phyloP scores from a whole-genome alignment of 345 rosid genomes.

The Alliaria petiolata region DNA sequence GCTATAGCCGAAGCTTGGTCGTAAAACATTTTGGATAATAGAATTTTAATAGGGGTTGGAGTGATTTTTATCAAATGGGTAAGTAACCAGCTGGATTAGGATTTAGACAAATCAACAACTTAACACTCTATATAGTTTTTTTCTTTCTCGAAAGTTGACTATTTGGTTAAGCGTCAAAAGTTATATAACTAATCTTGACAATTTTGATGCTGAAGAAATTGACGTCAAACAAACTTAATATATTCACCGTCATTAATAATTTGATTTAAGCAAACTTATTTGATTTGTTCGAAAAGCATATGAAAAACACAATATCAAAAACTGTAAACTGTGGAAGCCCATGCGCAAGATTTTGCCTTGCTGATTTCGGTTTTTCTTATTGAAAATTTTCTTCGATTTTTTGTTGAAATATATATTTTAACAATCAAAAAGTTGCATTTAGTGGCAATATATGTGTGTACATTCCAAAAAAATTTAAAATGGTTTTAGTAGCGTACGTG shows the following conservation, averaged over 20 bases:
- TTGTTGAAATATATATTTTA: background rate
- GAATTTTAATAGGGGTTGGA: background rate
- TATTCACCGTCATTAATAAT: conserved; percentile 15
- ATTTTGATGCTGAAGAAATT: conserved; percentile 3
- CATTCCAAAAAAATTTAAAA: background rate
- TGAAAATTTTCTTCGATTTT: background rate
- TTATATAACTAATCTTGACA: conserved; percentile 29
- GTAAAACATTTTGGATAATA: background rate
- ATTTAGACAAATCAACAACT: conserved; percentile 32
- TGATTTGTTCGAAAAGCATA: background rate
- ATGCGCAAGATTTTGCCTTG: background rate
- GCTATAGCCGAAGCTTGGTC: conserved; percentile 4
- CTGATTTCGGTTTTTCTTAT: background rate
- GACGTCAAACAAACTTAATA: conserved; percentile 10
- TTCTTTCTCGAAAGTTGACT: conserved; percentile 18
- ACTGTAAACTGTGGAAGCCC: background rate
- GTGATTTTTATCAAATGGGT: conserved; percentile 14
- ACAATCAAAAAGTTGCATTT: background rate
- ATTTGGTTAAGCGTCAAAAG: conserved; percentile 29
- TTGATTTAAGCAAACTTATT: background rate
- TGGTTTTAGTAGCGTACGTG: background rate
- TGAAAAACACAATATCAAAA: background rate
- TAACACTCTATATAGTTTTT: conserved; percentile 14
- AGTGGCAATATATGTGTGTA: background rate
- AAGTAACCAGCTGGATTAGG: conserved; percentile 19